Evolutionary conservation across 2,329 filamentous ascomycete species (phyloP), one percentile per base, ranked within the genome.

Genomic region (Neofusicoccum umdonicola): DNA sequence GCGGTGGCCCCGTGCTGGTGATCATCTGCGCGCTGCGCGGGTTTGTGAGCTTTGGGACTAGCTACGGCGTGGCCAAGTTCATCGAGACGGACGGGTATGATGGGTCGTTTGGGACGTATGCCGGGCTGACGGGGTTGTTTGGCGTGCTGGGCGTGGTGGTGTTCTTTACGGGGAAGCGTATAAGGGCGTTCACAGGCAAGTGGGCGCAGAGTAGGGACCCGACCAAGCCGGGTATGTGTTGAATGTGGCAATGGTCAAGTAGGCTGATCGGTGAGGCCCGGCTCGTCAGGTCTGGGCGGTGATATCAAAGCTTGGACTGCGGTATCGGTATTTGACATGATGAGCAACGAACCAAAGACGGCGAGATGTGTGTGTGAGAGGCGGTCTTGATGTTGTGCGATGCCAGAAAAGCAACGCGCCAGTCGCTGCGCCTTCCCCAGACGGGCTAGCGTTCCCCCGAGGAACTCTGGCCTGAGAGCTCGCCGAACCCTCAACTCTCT

Each of bases 21-120:
- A 76, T 83, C 41, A 79, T 83, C 35, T 82, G 79, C 57, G 79
- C 81, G 4, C 74, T 81, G 67, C 73, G 80, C 2, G 80, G 80
- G 0, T 77, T 83, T 47, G 78, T 83, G 8, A 79, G 76, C 0
- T 83, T 83, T 60, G 80, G 80, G 15, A 70, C 70, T 4, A 78
- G 74, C 60, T 80, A 79, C 67, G 77, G 78, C 11, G 76, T 76
- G 15, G 71, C 68, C 11, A 69, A 70, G 11, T 75, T 76, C 63
- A 73, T 76, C 15, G 71, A 72, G 9, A 70, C 66, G 31, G 60
- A 65, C 57, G 74, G 74, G 1, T 76, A 76, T 27, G 71, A 75
- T 57, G 73, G 75, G 4, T 70, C 74, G 0, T 75, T 76, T 19
- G 71, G 70, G 2, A 69, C 70, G 3, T 75, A 74, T 64, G 72